A percentile compares a stretch with the other conserved stretches of the same genome.
Evolutionary conservation across 768 basidiomycete species (phyloP).

Genomic region (Dacryopinax primogenitus): DNA sequence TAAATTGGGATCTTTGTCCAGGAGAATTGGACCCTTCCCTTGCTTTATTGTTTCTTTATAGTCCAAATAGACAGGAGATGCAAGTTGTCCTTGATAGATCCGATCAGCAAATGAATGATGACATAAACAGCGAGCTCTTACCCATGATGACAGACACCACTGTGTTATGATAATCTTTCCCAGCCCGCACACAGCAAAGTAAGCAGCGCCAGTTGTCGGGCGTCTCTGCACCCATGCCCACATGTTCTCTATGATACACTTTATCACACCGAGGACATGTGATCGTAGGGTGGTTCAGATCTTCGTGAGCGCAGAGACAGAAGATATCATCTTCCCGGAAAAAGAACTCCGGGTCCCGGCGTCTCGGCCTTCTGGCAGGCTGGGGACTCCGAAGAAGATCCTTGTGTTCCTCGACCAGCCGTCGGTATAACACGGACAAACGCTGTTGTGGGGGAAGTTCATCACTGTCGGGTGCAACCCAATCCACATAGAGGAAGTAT

Average conservation of each 20-base stretch:
- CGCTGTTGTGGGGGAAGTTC: not conserved
- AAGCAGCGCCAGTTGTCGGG: not conserved
- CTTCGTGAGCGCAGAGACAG: not conserved
- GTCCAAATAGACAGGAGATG: not conserved
- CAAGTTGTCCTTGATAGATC: not conserved
- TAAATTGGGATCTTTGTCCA: not conserved
- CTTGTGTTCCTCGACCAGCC: not conserved
- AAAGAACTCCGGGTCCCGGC: not conserved
- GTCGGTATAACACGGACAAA: not conserved
- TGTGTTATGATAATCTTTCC: not conserved
- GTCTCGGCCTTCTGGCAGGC: not conserved
- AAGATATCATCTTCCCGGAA: not conserved
- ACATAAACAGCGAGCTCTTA: not conserved
- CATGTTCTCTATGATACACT: not conserved
- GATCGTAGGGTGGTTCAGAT: not conserved
- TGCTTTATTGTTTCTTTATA: slow-evolving; percentile 5
- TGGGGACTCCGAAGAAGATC: not conserved
- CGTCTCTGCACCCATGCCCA: not conserved
- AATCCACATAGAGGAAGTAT: not conserved
- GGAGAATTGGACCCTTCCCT: not conserved
- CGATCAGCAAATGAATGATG: not conserved
- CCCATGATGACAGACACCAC: not conserved
- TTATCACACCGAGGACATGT: not conserved
- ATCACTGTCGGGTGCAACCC: not conserved
- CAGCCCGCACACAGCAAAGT: not conserved